Evolutionary conservation across 169 alveolate genomes (phyloP), one percentile per base, ranked within the genome.

Genomic region (Plasmodium yoelii): DNA sequence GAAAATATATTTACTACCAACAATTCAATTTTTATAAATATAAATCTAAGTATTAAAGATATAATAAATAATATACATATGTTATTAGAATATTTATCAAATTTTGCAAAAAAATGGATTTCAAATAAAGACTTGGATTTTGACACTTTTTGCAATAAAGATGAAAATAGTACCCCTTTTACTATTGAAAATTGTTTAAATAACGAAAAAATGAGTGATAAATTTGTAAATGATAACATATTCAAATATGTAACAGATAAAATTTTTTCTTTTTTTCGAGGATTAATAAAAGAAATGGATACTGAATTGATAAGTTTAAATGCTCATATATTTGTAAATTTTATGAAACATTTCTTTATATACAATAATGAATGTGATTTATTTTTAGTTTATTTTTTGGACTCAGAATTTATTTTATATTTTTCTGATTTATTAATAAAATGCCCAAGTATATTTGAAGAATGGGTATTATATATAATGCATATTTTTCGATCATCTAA

Each of bases 271-370:
- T 82, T 82, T 46, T 82, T 82, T 53, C 73, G 61, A 22, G 55
- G n/a, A n/a, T 6, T 82, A 19, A 19, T 56, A 67, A 67, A 65
- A 42, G 24, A 39, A 9, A 28, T 65, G 44, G 84, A 82, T 64
- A 19, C 80, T 39, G 90, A 82, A 82, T 28, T 42, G 1, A 82
- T 82, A 67, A 55, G 73, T n/a, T 67, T 82, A 60, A 55, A 82
- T 46, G 28, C 60, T 12, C 22, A 34, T 18, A 9, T 46, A 12
- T 55, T 82, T 68, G 42, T 82, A 26, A 42, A 82, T 53, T 82
- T 82, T 18, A 42, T 82, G 59, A 65, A 67, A 55, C 28, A 22
- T 6, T 82, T 67, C 19, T 51, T 60, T 47, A 53, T 57, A 5
- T 13, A 51, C 24, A 82, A 82, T 67, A 67, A 82, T 61, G 82